Base-by-base conservation (phyloP, 495 filamentous ascomycete genomes). In the Trichocladium uniseriatum region DNA sequence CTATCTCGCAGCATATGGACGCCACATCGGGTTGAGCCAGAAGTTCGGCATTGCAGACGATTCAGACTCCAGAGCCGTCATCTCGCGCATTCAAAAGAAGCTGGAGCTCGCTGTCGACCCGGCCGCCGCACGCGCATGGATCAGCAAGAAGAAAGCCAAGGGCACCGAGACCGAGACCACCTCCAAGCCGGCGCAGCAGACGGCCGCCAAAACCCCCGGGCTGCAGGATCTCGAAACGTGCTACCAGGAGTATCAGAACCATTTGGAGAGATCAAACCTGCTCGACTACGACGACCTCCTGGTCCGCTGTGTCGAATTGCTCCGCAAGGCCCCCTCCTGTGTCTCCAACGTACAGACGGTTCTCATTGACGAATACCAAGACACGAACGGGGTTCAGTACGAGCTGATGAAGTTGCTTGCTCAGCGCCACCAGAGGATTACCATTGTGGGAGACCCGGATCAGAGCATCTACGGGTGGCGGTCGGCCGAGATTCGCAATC, bases 391-490 rank as follows among this genome's bases (percentile, higher is more conserved):
- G 15, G 82, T 95, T 6, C 94, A 99, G 65, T 99, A 94, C 56
- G 88, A 97, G 43, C 67, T 99, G 39, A 96, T 96, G 90, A 83
- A 80, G 42, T 77, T 94, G 5, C 84, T 99, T 56, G 89, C 92
- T 14, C 76, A 85, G 20, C 61, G 71, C 29, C 72, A 77, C 38
- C 78, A 80, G 46, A 73, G 81, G 15, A 89, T 99, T 50, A 97
- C 92, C 9, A 87, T 95, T 42, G 94, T 99, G 14, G 92, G 94
- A 13, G 92, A 99, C 61, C 94, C 94, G 7, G 92, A 99, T 62
- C 94, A 99, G 60, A 95, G 90, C 56, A 99, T 99, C 44, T 99
- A 99, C 60, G 87, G 91, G 5, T 99, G 94, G 72, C 83, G 94
- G n/a, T 91, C 88, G 5, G 94, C 94, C 18, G 92, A 99, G 66